Percentiles rank a stretch among this genome's conserved stretches.
phyloP scores from a whole-genome alignment of 1,139 yeast genomes.

The Pichia sp. region DNA sequence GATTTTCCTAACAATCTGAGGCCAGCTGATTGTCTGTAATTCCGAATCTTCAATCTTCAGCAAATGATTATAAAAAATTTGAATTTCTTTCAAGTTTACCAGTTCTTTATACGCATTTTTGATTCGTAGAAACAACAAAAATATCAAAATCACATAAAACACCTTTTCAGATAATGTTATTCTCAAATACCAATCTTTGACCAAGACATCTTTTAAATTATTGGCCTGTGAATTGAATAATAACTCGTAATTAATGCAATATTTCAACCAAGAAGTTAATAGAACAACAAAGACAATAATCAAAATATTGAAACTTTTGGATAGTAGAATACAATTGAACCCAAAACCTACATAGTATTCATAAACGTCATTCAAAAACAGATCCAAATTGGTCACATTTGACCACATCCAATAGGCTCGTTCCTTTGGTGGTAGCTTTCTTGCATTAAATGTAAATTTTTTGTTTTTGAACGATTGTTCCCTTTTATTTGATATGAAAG shows the following conservation, averaged over 20 bases:
- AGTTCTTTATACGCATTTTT: conserved; percentile 51
- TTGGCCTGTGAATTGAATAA: conserved; percentile 27
- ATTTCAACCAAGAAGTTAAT: conserved; percentile 70
- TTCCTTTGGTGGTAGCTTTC: conserved; percentile 44
- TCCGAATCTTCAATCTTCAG: conserved; percentile 71
- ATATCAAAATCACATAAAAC: conserved; percentile 52
- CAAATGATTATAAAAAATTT: conserved; percentile 57
- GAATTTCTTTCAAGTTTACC: conserved; percentile 52
- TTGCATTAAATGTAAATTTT: conserved; percentile 1
- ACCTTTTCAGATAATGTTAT: conserved; percentile 46
- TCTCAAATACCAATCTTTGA: conserved; percentile 52
- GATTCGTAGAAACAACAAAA: conserved; percentile 47
- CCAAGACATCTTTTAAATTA: conserved; percentile 33
- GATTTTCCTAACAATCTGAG: conserved; percentile 69
- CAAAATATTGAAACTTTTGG: conserved; percentile 55
- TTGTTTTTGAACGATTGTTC: not conserved
- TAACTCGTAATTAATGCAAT: conserved; percentile 56
- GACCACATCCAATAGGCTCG: conserved; percentile 95
- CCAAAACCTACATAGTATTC: conserved; percentile 84
- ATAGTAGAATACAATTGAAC: conserved; percentile 60
- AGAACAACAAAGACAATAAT: conserved; percentile 72
- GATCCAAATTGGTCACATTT: conserved; percentile 83
- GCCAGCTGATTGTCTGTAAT: conserved; percentile 91
- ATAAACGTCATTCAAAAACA: conserved; percentile 76
- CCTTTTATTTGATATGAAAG: conserved; percentile 8